Evolutionary conservation across 2,329 filamentous ascomycete genomes (phyloP), one percentile per base, ranked within the genome.

Genomic region (Raffaelea ambrosiae): DNA sequence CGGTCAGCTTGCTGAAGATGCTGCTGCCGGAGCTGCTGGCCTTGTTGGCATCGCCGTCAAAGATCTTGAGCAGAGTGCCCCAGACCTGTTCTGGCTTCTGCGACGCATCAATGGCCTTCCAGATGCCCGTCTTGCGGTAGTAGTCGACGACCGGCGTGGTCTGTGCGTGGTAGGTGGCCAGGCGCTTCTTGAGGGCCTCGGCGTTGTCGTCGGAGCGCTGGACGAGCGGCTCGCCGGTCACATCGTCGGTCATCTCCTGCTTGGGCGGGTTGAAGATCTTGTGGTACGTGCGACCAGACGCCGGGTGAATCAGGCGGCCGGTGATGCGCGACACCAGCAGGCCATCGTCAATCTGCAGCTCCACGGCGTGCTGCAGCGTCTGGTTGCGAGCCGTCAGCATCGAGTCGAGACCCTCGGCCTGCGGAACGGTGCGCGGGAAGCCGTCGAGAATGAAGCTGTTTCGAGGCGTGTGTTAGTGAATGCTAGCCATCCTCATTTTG

Each of bases 221-320:
- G 61, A 97, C 86, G 58, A 98, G 77, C 43, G 91, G 90, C 77
- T 98, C 93, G 67, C 93, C 93, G 19, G 93, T 97, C 57, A 96
- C 70, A 68, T 98, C 93, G 69, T 98, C 93, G 66, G 83, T 95
- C 93, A 97, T 97, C 56, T 79, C 62, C 60, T 81, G 72, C 81
- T 96, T 95, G 61, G 93, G 93, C 45, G 93, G 93, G 81, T 96
- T 97, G 83, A 98, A 98, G 68, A 93, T 86, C 71, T 85, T 93
- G 82, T 98, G 93, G 76, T 98, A 98, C 58, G 87, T 89, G 63
- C 93, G 89, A 57, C 93, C 93, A 48, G 90, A 96, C 46, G 91
- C 91, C 50, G 91, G 91, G 77, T 98, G 93, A 59, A 98, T 77
- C 53, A 98, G 77, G 62, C 93, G 91, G 61, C 93, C 93, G 52